These are phyloP conservation scores for Amniculicola lignicola DNA, from an alignment of 495 filamentous ascomycete species.

Conservation along the genomic window DNA sequence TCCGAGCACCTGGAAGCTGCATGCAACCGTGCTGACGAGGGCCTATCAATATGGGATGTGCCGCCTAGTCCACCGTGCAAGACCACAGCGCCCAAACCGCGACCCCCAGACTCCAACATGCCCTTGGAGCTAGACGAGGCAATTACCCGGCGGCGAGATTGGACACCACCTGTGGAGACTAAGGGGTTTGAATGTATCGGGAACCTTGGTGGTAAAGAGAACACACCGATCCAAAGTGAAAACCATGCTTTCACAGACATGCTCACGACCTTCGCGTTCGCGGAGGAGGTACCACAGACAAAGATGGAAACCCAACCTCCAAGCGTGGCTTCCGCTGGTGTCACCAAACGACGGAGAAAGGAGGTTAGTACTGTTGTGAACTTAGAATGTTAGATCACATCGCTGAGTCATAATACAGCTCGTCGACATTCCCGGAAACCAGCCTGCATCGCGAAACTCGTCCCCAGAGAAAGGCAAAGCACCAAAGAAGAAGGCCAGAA, in stretches of 20 bases:
- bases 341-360: constrained; percentile 7
- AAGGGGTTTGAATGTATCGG: constrained; percentile 22
- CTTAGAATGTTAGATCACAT: background rate
- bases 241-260: constrained; percentile 11
- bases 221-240: background rate
- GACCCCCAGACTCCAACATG: background rate
- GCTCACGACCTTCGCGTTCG: constrained; percentile 13
- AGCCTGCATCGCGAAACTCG: constrained; percentile 1
- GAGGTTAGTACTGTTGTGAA: constrained; percentile 3
- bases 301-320: background rate
- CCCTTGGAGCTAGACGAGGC: constrained; percentile 45
- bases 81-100: background rate
- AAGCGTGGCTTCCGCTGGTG: background rate
- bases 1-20: background rate
- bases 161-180: constrained; percentile 53
- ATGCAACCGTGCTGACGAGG: background rate
- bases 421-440: constrained; percentile 23
- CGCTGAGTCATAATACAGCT: constrained; percentile 2
- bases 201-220: background rate
- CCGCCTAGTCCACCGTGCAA: constrained; percentile 12
- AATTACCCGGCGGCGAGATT: constrained; percentile 50
- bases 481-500: constrained; percentile 70
- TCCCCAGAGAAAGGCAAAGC: constrained; percentile 52
- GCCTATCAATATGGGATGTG: constrained; percentile 16
- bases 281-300: background rate